phyloP scores from a whole-genome alignment of 225 moss, liverwort and hornwort genomes.

The Physcomitrium patens region DNA sequence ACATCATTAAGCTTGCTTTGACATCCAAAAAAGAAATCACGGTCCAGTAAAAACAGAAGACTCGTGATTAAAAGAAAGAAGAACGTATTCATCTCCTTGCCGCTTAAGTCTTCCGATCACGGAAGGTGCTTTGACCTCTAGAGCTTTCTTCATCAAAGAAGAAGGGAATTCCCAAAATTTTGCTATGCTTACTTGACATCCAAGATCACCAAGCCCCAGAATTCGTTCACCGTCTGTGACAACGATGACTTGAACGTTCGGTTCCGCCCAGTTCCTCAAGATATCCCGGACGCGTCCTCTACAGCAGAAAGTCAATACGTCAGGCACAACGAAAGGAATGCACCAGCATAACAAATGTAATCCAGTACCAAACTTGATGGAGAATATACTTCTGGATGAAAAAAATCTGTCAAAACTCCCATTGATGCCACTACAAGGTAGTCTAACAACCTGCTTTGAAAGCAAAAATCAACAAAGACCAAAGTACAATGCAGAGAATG shows the following conservation, averaged over 20 bases:
- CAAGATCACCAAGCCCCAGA: slow-evolving; percentile 82
- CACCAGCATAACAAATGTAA: background rate
- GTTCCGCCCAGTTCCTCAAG: slow-evolving; percentile 82
- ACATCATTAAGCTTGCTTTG: too few species aligned
- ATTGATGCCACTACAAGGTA: background rate
- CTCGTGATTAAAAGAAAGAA: too few species aligned
- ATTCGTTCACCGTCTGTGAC: slow-evolving; percentile 85
- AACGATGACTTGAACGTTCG: slow-evolving; percentile 72
- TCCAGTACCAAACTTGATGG: background rate
- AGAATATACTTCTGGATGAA: background rate
- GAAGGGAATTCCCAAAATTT: background rate
- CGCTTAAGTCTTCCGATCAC: background rate
- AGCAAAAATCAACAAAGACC: background rate
- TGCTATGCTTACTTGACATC: slow-evolving; percentile 58
- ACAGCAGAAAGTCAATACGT: slow-evolving; percentile 16
- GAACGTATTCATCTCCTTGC: too few species aligned
- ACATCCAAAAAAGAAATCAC: too few species aligned
- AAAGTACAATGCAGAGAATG: background rate
- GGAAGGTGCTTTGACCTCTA: background rate
- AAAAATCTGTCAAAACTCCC: background rate
- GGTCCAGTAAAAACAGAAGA: too few species aligned
- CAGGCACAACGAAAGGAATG: background rate
- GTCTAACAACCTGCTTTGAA: background rate
- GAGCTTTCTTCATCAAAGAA: too few species aligned
- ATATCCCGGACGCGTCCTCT: slow-evolving; percentile 73